Evolutionary conservation across 139 green algal genomes (phyloP).

Genomic region (Haematococcus lacustris): DNA sequence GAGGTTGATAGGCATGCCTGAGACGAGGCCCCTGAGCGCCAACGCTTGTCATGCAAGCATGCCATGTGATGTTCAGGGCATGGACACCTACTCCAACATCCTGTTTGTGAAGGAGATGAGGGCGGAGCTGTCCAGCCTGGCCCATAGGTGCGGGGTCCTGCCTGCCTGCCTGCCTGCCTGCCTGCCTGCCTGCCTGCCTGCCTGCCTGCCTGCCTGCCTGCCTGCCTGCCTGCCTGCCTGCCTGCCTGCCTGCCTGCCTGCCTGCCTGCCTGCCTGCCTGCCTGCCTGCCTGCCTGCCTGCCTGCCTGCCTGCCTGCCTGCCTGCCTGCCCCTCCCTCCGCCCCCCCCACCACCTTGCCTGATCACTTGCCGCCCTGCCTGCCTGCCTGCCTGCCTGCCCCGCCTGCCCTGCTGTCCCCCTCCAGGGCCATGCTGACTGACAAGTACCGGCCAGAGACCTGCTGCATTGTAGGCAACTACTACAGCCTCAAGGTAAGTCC

Average conservation of each 20-base stretch:
- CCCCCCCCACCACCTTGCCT: not conserved
- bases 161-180: conserved; percentile 4
- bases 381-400: not conserved
- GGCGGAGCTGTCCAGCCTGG: conserved; percentile 72
- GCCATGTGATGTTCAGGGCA: too few relatives aligned
- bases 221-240: conserved; percentile 10
- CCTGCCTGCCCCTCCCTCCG: too few relatives aligned
- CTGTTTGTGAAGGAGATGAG: conserved; percentile 84
- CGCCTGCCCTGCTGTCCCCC: not conserved
- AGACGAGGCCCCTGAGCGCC: too few relatives aligned
- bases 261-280: too few relatives aligned
- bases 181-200: conserved; percentile 11
- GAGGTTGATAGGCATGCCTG: too few relatives aligned
- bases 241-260: too few relatives aligned
- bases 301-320: too few relatives aligned
- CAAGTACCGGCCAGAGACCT: conserved; percentile 89
- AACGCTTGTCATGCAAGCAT: too few relatives aligned
- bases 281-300: too few relatives aligned
- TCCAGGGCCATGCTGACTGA: conserved; percentile 52
- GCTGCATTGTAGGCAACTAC: conserved; percentile 97
- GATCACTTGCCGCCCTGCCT: not conserved
- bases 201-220: conserved; percentile 11
- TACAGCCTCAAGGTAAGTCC: conserved; percentile 74
- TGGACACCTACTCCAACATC: conserved; percentile 96
- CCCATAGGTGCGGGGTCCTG: conserved; percentile 47